phyloP scores from a whole-genome alignment of 139 green algal genomes.

The Micractinium sp. region DNA sequence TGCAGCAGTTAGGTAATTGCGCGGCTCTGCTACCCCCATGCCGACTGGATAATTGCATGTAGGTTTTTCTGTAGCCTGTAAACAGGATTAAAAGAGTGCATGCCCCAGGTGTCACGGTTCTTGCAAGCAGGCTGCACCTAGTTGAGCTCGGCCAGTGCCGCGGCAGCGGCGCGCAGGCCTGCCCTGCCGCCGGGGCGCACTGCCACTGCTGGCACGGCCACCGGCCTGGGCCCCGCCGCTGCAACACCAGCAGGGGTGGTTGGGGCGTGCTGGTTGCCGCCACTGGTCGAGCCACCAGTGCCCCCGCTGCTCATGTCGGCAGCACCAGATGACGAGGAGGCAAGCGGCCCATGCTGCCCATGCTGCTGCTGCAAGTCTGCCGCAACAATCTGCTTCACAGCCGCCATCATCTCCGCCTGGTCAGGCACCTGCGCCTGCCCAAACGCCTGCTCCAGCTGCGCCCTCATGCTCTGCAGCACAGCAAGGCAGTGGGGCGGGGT shows the following conservation, averaged over 20 bases:
- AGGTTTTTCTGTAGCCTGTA: no score
- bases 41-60: no score
- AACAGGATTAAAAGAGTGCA: no score
- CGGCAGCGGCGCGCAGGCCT: not conserved
- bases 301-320: not conserved
- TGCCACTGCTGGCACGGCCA: not conserved
- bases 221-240: not conserved
- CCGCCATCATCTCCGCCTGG: slow-evolving; percentile 17
- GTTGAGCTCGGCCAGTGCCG: slow-evolving; percentile 6
- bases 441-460: slow-evolving; percentile 27
- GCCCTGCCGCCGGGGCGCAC: not conserved
- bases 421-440: slow-evolving; percentile 16
- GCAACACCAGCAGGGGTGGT: not conserved
- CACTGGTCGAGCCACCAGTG: not conserved
- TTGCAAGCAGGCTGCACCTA: not conserved
- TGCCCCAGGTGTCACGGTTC: no score
- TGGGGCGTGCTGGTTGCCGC: not conserved
- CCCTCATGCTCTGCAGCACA: slow-evolving; percentile 20
- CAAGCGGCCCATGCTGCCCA: not conserved
- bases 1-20: no score
- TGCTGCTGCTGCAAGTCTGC: not conserved
- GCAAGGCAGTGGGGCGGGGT: not conserved
- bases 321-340: no score
- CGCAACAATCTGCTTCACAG: slow-evolving; percentile 36
- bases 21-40: no score